A percentile compares a stretch with the other conserved stretches of the same genome.
Conservation (phyloP, 257 asterid genomes). For the Scutellaria baicalensis region DNA sequence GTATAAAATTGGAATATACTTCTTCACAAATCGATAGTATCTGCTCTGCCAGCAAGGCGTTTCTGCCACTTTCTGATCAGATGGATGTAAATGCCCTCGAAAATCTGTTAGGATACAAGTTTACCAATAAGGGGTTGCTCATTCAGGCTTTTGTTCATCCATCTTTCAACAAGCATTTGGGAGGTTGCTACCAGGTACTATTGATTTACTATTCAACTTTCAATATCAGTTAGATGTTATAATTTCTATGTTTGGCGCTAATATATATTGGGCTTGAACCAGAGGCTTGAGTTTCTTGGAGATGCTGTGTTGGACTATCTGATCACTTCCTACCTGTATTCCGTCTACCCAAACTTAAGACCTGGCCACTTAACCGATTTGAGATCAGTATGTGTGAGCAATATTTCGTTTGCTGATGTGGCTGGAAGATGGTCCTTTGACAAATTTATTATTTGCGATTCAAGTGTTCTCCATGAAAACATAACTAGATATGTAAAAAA, state of each 20-base stretch:
- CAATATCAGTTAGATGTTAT: neutral
- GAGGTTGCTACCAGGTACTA: slow-evolving; percentile 95
- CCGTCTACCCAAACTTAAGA: slow-evolving; percentile 74
- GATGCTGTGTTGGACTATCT: slow-evolving; percentile 97
- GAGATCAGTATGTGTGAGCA: slow-evolving; percentile 76
- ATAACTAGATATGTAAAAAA: slow-evolving; percentile 47
- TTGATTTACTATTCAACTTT: neutral
- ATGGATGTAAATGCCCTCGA: slow-evolving; percentile 55
- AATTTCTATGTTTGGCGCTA: slow-evolving; percentile 1
- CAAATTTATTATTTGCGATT: slow-evolving; percentile 56
- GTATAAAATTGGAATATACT: slow-evolving; percentile 51
- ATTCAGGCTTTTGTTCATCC: slow-evolving; percentile 97
- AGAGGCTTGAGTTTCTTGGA: slow-evolving; percentile 96
- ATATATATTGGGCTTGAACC: slow-evolving; percentile 30
- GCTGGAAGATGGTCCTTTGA: slow-evolving; percentile 63
- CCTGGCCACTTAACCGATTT: slow-evolving; percentile 97
- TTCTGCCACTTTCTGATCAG: slow-evolving; percentile 53
- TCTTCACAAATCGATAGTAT: slow-evolving; percentile 40
- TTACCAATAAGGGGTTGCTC: slow-evolving; percentile 74
- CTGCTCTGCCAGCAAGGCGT: slow-evolving; percentile 51
- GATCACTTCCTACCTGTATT: slow-evolving; percentile 83
- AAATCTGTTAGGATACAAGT: slow-evolving; percentile 43
- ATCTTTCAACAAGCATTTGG: slow-evolving; percentile 60
- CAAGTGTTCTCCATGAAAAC: slow-evolving; percentile 54
- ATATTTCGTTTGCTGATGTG: slow-evolving; percentile 74